Conservation (phyloP, 345 rosid species). For the Eucalyptus lansdowneana region DNA sequence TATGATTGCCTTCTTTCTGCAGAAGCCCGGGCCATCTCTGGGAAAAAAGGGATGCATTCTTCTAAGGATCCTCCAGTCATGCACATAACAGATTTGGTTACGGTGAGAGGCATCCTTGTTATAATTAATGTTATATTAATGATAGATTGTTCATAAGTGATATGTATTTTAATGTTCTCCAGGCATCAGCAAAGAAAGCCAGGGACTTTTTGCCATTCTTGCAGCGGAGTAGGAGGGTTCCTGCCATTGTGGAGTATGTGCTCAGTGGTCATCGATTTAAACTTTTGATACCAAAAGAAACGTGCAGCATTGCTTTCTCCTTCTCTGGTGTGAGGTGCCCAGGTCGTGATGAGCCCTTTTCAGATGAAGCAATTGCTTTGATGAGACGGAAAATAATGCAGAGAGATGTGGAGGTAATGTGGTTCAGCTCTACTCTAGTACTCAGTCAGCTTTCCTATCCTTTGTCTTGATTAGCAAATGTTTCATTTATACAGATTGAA, state of each 20-base stretch:
- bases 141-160: background rate
- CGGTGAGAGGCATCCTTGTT: conserved; percentile 16
- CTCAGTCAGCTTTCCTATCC: background rate
- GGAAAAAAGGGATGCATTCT: conserved; percentile 80
- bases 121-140: background rate
- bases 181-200: conserved; percentile 83
- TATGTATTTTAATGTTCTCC: background rate
- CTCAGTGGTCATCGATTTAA: conserved; percentile 98
- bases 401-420: conserved; percentile 80
- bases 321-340: conserved; percentile 99
- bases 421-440: background rate
- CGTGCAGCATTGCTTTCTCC: conserved; percentile 92
- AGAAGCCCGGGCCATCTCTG: conserved; percentile 71
- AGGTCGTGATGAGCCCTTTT: conserved; percentile 83
- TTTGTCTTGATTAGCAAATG: background rate
- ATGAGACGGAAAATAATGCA: conserved; percentile 96
- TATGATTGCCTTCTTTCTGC: conserved; percentile 90
- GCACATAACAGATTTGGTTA: conserved; percentile 76
- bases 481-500: conserved; percentile 42
- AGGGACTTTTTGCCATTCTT: conserved; percentile 85
- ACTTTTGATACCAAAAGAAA: conserved; percentile 84
- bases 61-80: conserved; percentile 63
- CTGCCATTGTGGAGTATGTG: conserved; percentile 94
- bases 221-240: conserved; percentile 51
- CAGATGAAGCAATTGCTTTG: conserved; percentile 87